Base-by-base conservation (phyloP, 148 eudicot species). In the Camellia granthamiana region DNA sequence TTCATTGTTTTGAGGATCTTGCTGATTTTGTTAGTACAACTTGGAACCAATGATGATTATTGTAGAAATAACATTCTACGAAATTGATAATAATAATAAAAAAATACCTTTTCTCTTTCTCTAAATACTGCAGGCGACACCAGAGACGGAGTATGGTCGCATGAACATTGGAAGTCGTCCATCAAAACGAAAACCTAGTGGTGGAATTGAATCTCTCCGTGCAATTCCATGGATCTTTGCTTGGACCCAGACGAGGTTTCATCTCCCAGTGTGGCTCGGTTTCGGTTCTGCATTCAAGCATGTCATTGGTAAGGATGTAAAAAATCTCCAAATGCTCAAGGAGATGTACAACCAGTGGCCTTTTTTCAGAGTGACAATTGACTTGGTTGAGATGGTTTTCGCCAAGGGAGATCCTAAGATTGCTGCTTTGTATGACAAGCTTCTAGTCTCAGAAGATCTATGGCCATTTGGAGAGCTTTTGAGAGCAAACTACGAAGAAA, bases 201-300 rank as follows among this genome's bases (percentile, higher is more conserved):
- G 98, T 41, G 98, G 98, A 72, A 94, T 94, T 63, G 98, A 92
- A 83, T 89, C 96, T n/a, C 96, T 94, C 5, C 90, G 98, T 79
- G 98, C 98, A 3, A 94, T 94, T 58, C 98, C 98, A 19, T 94
- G 98, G 97, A 92, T 92, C 80, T 94, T 94, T 85, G 94, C 98
- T 49, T 94, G 98, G 98, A 94, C 98, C 38, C 38, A 30, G 38
- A 30, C 38, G 38, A 30, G 38, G 38, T 30, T 30, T 30, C 38
- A 30, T 30, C 96, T 94, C 59, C 98, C 98, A 0, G 98, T 92
- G 69, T 90, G 98, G 98, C 96, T 94, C 18, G 97, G 98, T 23
- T 88, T 92, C 84, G 98, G 96, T 15, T 85, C 93, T 51, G 94
- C 97, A 46, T 86, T 94, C 49, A 92, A 86, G 77, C 88, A 89